Conservation (phyloP, 164 flowering plant species). For the Chimonanthus praecox region DNA sequence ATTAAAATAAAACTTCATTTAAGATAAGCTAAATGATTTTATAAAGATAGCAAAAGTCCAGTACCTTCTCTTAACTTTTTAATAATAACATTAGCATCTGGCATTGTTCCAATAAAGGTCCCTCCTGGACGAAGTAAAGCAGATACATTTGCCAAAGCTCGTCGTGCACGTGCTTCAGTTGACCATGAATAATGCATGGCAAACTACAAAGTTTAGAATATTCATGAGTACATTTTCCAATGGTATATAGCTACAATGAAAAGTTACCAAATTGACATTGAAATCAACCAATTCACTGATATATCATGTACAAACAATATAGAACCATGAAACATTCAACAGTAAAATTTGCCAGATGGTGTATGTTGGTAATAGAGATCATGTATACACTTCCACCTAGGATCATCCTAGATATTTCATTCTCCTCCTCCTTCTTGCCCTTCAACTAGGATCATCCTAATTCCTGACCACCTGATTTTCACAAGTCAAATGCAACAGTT, state of each 20-base stretch:
- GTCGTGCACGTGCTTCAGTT: conserved; percentile 89
- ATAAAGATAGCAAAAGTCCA: neutral
- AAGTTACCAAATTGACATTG: neutral
- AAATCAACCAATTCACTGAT: neutral
- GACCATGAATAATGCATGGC: conserved; percentile 99
- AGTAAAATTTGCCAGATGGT: too few species aligned
- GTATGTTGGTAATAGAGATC: too few species aligned
- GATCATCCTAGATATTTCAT: too few species aligned
- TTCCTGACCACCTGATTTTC: too few species aligned
- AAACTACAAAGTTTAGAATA: conserved; percentile 47
- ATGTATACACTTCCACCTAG: too few species aligned
- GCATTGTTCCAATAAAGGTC: conserved; percentile 95
- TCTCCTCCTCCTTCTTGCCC: too few species aligned
- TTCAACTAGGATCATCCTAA: too few species aligned
- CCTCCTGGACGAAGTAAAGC: conserved; percentile 98
- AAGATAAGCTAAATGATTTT: neutral
- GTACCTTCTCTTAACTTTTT: conserved; percentile 92
- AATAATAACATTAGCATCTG: conserved; percentile 93
- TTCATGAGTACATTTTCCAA: neutral
- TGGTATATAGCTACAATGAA: neutral
- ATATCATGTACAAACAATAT: too few species aligned
- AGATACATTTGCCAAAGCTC: conserved; percentile 92
- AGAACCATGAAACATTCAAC: too few species aligned
- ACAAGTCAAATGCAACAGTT: too few species aligned
- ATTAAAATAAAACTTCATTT: too few species aligned